Evolutionary conservation across 108 stramenopile genomes (phyloP).

Genomic region (Heterococcus sp.): DNA sequence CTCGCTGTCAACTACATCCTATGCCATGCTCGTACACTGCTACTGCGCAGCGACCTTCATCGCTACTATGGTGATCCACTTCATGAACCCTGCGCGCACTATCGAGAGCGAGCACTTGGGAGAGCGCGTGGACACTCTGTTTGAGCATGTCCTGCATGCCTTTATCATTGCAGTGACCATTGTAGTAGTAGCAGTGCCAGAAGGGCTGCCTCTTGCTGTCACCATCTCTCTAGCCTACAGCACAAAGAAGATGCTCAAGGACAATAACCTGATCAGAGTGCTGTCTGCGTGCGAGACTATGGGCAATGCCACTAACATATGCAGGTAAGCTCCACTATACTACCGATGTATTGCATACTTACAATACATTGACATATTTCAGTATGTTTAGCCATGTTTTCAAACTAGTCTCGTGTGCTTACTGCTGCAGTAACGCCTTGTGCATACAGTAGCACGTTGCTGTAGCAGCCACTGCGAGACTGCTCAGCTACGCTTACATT

Average conservation of each 20-base stretch:
- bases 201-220: constrained; percentile 95
- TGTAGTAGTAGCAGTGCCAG: constrained; percentile 96
- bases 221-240: constrained; percentile 90
- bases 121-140: constrained; percentile 40
- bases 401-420: too few relatives aligned
- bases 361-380: too few relatives aligned
- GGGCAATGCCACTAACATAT: constrained; percentile 69
- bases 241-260: constrained; percentile 83
- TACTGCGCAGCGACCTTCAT: constrained; percentile 43
- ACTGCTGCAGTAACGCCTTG: too few relatives aligned
- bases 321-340: too few relatives aligned
- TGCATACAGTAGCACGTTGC: too few relatives aligned
- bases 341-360: too few relatives aligned
- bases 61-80: constrained; percentile 43
- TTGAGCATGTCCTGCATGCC: constrained; percentile 69
- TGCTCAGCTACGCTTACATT: too few relatives aligned
- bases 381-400: too few relatives aligned
- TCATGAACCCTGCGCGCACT: constrained; percentile 3
- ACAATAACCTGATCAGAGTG: constrained; percentile 69
- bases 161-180: constrained; percentile 95
- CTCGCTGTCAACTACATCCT: too few relatives aligned
- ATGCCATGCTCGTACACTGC: too few relatives aligned
- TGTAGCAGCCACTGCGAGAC: too few relatives aligned
- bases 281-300: constrained; percentile 90
- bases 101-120: constrained; percentile 32